Percentiles rank a stretch among this genome's conserved stretches.
phyloP scores from a whole-genome alignment of 306 rosid species.

The Boehmeria nivea region DNA sequence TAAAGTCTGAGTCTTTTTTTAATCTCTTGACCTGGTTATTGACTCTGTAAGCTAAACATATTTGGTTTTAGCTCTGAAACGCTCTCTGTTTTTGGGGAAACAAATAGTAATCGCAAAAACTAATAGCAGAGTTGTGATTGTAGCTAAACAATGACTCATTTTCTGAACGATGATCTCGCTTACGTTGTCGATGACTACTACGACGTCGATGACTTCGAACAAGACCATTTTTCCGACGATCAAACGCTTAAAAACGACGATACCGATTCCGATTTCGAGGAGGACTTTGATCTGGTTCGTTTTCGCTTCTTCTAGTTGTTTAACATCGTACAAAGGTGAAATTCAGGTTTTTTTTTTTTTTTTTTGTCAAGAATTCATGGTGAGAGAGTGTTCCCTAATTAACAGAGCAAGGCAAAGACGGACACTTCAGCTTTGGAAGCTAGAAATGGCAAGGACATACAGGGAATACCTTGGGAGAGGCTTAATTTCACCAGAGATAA shows the following conservation, averaged over 20 bases:
- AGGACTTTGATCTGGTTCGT: constrained; percentile 45
- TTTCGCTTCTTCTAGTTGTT: not conserved
- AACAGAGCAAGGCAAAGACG: constrained; percentile 51
- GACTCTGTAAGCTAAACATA: no score
- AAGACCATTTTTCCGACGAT: constrained; percentile 22
- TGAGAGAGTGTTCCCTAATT: not conserved
- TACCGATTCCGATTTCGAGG: constrained; percentile 51
- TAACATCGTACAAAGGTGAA: not conserved
- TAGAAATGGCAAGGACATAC: constrained; percentile 80
- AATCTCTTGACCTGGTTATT: no score
- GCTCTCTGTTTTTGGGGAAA: not conserved
- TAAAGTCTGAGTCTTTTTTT: no score
- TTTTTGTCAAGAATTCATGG: no score
- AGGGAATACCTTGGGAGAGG: constrained; percentile 95
- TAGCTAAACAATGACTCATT: constrained; percentile 49
- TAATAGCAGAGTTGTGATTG: not conserved
- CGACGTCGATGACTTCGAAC: constrained; percentile 47
- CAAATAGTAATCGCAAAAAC: no score
- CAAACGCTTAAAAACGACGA: constrained; percentile 10
- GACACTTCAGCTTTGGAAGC: constrained; percentile 82
- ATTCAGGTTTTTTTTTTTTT: not conserved
- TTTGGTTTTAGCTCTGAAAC: no score
- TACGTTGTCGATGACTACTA: constrained; percentile 37
- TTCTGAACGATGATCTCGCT: constrained; percentile 65
- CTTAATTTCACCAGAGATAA: constrained; percentile 60